phyloP scores from a whole-genome alignment of 2,329 filamentous ascomycete species.

The Aureobasidium namibiae region DNA sequence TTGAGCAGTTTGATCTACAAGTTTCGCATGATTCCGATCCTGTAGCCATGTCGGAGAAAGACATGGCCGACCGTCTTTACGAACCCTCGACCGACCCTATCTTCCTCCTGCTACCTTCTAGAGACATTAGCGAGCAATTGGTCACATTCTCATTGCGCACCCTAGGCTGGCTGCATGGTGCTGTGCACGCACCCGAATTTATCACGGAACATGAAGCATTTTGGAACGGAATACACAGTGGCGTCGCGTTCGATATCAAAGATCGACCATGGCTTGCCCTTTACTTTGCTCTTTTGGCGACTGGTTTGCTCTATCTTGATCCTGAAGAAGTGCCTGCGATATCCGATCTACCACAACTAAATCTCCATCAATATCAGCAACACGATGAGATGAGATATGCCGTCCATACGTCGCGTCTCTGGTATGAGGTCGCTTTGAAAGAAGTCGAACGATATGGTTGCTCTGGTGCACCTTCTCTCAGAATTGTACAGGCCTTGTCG shows the following conservation, averaged over 20 bases:
- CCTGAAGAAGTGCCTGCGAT: conserved; percentile 5
- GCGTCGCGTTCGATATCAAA: neutral
- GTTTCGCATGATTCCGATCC: neutral
- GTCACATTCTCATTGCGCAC: conserved; percentile 1
- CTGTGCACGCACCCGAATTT: conserved; percentile 6
- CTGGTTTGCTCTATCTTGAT: conserved; percentile 8
- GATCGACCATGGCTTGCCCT: conserved; percentile 9
- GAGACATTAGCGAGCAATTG: neutral
- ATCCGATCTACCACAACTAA: conserved; percentile 5
- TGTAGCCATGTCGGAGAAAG: neutral
- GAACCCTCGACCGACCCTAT: conserved; percentile 10
- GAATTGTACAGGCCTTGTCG: conserved; percentile 5
- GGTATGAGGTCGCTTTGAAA: conserved; percentile 11
- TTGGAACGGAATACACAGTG: conserved; percentile 9
- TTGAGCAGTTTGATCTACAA: conserved; percentile 13
- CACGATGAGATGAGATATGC: conserved; percentile 6
- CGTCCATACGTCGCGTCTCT: conserved; percentile 8
- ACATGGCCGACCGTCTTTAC: conserved; percentile 10
- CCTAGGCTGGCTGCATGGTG: conserved; percentile 12
- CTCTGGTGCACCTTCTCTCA: neutral
- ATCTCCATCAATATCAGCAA: neutral
- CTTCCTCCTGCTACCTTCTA: conserved; percentile 11
- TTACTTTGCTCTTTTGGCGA: conserved; percentile 6
- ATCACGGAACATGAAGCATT: conserved; percentile 7
- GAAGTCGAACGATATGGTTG: conserved; percentile 9